These are phyloP conservation scores for Penicillium brevicompactum DNA, from an alignment of 2,329 filamentous ascomycete species.

Conservation along the genomic window DNA sequence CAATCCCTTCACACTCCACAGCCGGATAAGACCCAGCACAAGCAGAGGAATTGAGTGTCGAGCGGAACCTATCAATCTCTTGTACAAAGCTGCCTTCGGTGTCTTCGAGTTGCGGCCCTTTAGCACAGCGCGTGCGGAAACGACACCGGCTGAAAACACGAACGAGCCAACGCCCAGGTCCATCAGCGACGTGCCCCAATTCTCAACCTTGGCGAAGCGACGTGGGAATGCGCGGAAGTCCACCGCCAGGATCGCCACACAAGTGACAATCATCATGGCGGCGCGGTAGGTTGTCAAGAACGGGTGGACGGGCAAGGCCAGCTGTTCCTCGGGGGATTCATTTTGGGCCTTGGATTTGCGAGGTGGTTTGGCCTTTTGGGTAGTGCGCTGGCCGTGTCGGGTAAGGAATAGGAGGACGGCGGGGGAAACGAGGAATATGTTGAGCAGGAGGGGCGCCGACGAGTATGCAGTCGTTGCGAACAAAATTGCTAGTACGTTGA, in stretches of 20 bases:
- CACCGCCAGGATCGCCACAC: constrained; percentile 90
- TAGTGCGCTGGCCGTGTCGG: constrained; percentile 29
- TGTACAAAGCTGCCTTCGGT: constrained; percentile 46
- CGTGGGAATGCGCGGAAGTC: constrained; percentile 93
- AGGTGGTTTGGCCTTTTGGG: constrained; percentile 39
- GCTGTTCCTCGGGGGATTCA: constrained; percentile 33
- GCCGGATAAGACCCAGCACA: constrained; percentile 74
- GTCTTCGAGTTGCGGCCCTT: constrained; percentile 63
- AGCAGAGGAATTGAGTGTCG: constrained; percentile 83
- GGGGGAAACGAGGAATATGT: constrained; percentile 71
- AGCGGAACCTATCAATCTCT: constrained; percentile 66
- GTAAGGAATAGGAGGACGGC: constrained; percentile 63
- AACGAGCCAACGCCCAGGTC: constrained; percentile 96
- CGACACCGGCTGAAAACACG: constrained; percentile 88
- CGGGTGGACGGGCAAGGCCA: constrained; percentile 75
- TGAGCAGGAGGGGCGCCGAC: constrained; percentile 71
- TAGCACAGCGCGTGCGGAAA: constrained; percentile 80
- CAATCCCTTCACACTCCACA: constrained; percentile 87
- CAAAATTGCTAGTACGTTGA: constrained; percentile 80
- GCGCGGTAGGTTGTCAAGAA: constrained; percentile 92
- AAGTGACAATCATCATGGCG: constrained; percentile 87
- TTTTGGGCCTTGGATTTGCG: constrained; percentile 24
- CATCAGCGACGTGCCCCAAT: constrained; percentile 99
- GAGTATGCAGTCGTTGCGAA: constrained; percentile 87
- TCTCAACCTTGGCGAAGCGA: constrained; percentile 96